Conservation (phyloP, 108 stramenopile genomes). For the Cyclotella choctawhatcheeana region DNA sequence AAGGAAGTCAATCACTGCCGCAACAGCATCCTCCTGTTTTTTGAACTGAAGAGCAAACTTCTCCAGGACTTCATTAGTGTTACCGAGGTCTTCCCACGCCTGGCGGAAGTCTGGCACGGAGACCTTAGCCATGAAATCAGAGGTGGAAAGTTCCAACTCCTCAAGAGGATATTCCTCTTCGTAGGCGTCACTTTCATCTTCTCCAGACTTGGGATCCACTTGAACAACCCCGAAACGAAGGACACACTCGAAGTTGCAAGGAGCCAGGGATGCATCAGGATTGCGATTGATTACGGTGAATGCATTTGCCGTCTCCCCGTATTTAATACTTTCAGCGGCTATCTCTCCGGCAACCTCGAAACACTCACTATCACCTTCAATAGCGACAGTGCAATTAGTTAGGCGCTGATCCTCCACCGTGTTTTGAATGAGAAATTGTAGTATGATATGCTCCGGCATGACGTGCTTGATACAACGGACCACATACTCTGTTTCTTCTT, state of each 20-base stretch:
- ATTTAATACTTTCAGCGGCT: slow-evolving; percentile 56
- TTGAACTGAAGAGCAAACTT: slow-evolving; percentile 87
- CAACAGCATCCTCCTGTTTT: slow-evolving; percentile 75
- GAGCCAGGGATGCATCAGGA: slow-evolving; percentile 40
- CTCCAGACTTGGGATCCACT: slow-evolving; percentile 75
- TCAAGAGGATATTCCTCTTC: slow-evolving; percentile 91
- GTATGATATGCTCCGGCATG: slow-evolving; percentile 78
- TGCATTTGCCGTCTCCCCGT: slow-evolving; percentile 69
- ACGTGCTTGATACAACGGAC: slow-evolving; percentile 86
- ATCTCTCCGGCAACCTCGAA: slow-evolving; percentile 57
- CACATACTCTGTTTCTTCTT: slow-evolving; percentile 83
- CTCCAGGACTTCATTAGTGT: slow-evolving; percentile 77
- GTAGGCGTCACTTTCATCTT: slow-evolving; percentile 69
- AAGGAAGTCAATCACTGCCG: slow-evolving; percentile 75
- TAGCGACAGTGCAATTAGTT: slow-evolving; percentile 67
- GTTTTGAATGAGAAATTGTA: slow-evolving; percentile 89
- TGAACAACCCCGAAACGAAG: slow-evolving; percentile 67
- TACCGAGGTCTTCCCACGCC: slow-evolving; percentile 78
- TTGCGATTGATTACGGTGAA: slow-evolving; percentile 71
- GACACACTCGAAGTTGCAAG: slow-evolving; percentile 64
- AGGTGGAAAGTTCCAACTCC: slow-evolving; percentile 70
- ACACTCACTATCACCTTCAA: slow-evolving; percentile 65
- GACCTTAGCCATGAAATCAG: slow-evolving; percentile 89
- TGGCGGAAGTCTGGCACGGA: slow-evolving; percentile 74
- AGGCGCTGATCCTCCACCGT: slow-evolving; percentile 87